Percentiles rank a stretch among this genome's conserved stretches.
phyloP scores from a whole-genome alignment of 139 green algal genomes.

The Chara braunii region DNA sequence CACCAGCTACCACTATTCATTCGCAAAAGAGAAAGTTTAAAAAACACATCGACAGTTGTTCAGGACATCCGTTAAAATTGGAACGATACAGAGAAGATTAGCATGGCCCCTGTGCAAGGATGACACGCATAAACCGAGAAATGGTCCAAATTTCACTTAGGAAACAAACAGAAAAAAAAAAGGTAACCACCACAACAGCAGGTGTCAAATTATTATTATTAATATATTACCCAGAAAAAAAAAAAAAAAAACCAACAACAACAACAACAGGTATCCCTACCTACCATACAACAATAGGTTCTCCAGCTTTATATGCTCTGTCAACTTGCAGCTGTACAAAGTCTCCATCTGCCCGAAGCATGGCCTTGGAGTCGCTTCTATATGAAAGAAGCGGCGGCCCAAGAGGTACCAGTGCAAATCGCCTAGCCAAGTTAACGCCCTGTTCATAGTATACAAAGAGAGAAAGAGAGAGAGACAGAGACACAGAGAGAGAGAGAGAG shows the following conservation, averaged over 20 bases:
- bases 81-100: too few species aligned
- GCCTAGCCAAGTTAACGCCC: conserved; percentile 62
- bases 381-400: conserved; percentile 80
- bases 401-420: conserved; percentile 91
- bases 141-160: too few species aligned
- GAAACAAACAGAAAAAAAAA: too few species aligned
- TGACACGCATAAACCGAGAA: too few species aligned
- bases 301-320: conserved; percentile 54
- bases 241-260: background rate
- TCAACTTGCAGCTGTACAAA: conserved; percentile 67
- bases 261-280: background rate
- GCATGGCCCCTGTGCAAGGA: too few species aligned
- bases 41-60: too few species aligned
- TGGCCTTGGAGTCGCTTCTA: conserved; percentile 61
- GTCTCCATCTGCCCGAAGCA: conserved; percentile 53
- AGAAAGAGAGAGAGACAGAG: conserved; percentile 1
- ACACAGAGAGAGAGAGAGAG: conserved; percentile 1
- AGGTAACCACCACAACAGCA: too few species aligned
- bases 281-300: conserved; percentile 73
- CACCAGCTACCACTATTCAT: too few species aligned
- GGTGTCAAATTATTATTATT: too few species aligned
- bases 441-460: conserved; percentile 35
- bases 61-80: too few species aligned
- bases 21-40: too few species aligned
- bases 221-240: background rate